Evolutionary conservation across 2,329 filamentous ascomycete genomes (phyloP), one percentile per base, ranked within the genome.

Genomic region (Hypoxylon rubiginosum): DNA sequence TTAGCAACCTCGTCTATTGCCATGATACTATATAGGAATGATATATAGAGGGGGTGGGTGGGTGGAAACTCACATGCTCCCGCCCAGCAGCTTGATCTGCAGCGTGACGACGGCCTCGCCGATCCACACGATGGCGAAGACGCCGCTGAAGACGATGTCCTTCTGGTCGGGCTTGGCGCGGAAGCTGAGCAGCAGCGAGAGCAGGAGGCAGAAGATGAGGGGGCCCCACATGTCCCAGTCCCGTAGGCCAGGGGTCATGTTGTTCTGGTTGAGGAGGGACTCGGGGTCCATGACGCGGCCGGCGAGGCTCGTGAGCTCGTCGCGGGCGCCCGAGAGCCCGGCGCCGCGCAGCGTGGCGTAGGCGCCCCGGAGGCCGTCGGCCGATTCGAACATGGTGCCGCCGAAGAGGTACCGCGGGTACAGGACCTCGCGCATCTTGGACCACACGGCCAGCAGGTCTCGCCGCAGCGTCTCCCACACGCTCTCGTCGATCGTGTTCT

Each of bases 181-280:
- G 77, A 97, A 88, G 72, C 94, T 97, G 63, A 99, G 84, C 73
- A 99, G 88, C 79, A 97, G 86, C 72, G 93, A 95, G 63, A 99
- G 84, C 63, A 97, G 83, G 71, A 99, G 82, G 75, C 95, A 97
- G 83, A 99, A 99, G 70, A 99, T 90, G 61, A 99, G 84, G 36
- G 96, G 96, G 0, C 96, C 96, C 96, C 96, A 99, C 55, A 99
- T 87, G 85, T 99, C 96, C 96, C 96, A 99, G 82, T 99, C 94
- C 67, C 95, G 85, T 76, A 98, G 82, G 0, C 94, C 94, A 55
- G 97, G 92, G 71, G 91, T 95, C 93, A 97, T 97, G 76, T 88
- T 87, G 71, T 86, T 89, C 77, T 87, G 85, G 62, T 75, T 81
- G 41, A 90, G 81, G 71, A 91, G 77, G 41, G 82, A 78, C 77